These are phyloP conservation scores for Helichrysum umbraculigerum DNA, from an alignment of 129 eudicot species.

Conservation along the genomic window DNA sequence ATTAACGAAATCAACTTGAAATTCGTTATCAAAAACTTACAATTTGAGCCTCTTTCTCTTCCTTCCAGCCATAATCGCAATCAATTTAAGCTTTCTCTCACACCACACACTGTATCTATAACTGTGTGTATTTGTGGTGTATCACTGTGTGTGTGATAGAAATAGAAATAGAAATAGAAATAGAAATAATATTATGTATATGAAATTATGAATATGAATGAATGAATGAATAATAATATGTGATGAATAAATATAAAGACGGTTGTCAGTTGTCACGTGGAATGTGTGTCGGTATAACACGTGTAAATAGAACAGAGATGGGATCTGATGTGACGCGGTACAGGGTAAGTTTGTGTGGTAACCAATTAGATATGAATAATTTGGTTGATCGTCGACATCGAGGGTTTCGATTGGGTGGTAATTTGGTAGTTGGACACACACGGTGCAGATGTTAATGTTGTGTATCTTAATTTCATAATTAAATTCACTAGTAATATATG, in stretches of 20 bases:
- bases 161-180: slow-evolving; percentile 33
- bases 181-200: no score
- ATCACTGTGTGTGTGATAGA: slow-evolving; percentile 22
- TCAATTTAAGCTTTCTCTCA: slow-evolving; percentile 21
- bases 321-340: slow-evolving; percentile 28
- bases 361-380: slow-evolving; percentile 19
- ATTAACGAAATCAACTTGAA: neutral
- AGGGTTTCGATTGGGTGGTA: no score
- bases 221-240: no score
- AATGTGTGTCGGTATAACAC: slow-evolving; percentile 29
- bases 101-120: neutral
- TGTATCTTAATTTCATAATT: no score
- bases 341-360: slow-evolving; percentile 21
- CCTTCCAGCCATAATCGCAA: slow-evolving; percentile 50
- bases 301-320: slow-evolving; percentile 23
- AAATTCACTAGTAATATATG: no score
- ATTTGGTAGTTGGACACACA: no score
- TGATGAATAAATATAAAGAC: slow-evolving; percentile 33
- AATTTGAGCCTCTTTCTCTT: slow-evolving; percentile 43
- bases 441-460: no score
- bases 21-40: slow-evolving; percentile 36
- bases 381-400: slow-evolving; percentile 17
- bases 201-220: no score
- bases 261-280: slow-evolving; percentile 39
- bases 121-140: slow-evolving; percentile 6